Conservation (phyloP, 2,329 filamentous ascomycete species). For the Incumbomyces delicatus region DNA sequence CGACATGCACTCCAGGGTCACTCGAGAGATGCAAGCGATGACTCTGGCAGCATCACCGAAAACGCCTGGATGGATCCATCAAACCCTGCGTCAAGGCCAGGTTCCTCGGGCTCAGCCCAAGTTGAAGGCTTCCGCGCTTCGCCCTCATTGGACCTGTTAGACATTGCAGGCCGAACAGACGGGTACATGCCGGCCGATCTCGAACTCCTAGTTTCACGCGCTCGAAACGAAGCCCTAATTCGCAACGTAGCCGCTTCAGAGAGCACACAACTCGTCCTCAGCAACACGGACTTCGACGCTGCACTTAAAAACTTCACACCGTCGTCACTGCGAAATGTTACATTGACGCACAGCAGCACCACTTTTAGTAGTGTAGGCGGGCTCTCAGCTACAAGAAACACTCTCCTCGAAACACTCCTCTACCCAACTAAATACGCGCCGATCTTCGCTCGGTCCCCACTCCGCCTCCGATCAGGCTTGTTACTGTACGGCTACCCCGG, state of each 20-base stretch:
- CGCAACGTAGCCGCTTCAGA: constrained; percentile 54
- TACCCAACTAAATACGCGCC: constrained; percentile 97
- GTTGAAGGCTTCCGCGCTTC: constrained; percentile 62
- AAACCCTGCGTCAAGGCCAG: constrained; percentile 41
- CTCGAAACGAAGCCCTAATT: constrained; percentile 85
- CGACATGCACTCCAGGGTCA: constrained; percentile 36
- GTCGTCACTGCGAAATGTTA: constrained; percentile 86
- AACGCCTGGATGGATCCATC: constrained; percentile 70
- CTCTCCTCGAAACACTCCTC: constrained; percentile 87
- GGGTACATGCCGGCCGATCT: constrained; percentile 97
- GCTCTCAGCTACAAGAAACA: constrained; percentile 72
- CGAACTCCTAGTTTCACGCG: constrained; percentile 71
- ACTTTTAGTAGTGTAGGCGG: constrained; percentile 91
- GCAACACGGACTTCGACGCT: constrained; percentile 65
- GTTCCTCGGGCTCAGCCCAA: constrained; percentile 30
- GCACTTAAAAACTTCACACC: constrained; percentile 90
- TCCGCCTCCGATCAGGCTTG: constrained; percentile 86
- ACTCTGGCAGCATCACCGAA: constrained; percentile 29
- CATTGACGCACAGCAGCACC: constrained; percentile 82
- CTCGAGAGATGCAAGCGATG: constrained; percentile 24
- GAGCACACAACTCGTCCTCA: constrained; percentile 53
- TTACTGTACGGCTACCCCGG: constrained; percentile 91
- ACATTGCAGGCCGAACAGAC: constrained; percentile 86
- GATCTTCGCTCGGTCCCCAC: constrained; percentile 90
- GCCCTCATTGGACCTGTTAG: constrained; percentile 73